phyloP scores from a whole-genome alignment of 2,329 filamentous ascomycete species.

The Sclerotinia subarctica region DNA sequence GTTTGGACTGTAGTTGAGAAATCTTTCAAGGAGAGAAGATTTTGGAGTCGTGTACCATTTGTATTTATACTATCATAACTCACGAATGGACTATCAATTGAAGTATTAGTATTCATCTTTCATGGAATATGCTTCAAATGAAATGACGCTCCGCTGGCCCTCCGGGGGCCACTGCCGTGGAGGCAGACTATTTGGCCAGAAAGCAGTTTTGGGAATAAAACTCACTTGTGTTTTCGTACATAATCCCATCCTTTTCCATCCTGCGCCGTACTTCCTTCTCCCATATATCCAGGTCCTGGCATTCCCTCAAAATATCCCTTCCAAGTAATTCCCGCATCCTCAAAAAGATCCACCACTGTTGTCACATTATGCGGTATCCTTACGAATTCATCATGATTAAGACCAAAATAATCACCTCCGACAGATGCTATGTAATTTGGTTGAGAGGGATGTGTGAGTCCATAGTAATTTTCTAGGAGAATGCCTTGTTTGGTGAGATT shows the following conservation, averaged over 20 bases:
- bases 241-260: constrained; percentile 41
- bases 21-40: constrained; percentile 59
- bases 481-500: constrained; percentile 46
- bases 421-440: constrained; percentile 49
- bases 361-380: constrained; percentile 46
- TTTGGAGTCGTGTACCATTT: constrained; percentile 49
- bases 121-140: neutral
- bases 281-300: constrained; percentile 49
- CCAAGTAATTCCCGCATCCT: constrained; percentile 44
- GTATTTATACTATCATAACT: constrained; percentile 54
- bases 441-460: constrained; percentile 47
- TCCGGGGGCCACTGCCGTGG: constrained; percentile 16
- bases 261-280: constrained; percentile 39
- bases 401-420: constrained; percentile 48
- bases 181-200: neutral
- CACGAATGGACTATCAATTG: constrained; percentile 40
- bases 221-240: constrained; percentile 38
- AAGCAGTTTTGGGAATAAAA: neutral
- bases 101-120: constrained; percentile 16
- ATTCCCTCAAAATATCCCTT: constrained; percentile 47
- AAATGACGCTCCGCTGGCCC: constrained; percentile 5
- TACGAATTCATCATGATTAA: constrained; percentile 46
- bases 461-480: constrained; percentile 45
- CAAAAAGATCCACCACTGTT: constrained; percentile 47
- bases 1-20: constrained; percentile 58